A percentile compares a stretch with the other conserved stretches of the same genome.
These are phyloP conservation scores for Corynespora cassiicola DNA, from an alignment of 2,329 filamentous ascomycete genomes.

Conservation along the genomic window DNA sequence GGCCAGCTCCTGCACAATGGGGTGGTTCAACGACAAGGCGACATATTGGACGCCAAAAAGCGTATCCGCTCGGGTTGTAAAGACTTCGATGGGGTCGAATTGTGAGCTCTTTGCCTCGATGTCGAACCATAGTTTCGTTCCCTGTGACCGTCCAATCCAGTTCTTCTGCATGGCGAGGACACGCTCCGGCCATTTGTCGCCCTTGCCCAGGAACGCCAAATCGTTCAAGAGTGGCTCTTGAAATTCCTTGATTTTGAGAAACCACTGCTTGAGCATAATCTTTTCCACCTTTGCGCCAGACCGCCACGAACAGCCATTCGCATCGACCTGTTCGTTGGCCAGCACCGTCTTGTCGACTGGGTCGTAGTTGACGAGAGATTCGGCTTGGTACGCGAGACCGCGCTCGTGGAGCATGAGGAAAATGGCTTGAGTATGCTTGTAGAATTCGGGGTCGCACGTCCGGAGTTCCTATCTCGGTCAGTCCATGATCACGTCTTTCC, in stretches of 20 bases:
- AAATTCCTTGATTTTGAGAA: slow-evolving; percentile 82
- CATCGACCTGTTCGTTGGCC: slow-evolving; percentile 92
- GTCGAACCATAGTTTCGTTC: slow-evolving; percentile 75
- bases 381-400: slow-evolving; percentile 81
- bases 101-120: slow-evolving; percentile 53
- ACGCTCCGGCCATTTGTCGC: slow-evolving; percentile 78
- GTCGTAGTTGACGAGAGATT: slow-evolving; percentile 89
- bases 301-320: slow-evolving; percentile 84
- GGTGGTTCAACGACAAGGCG: slow-evolving; percentile 76
- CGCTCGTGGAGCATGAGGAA: slow-evolving; percentile 78
- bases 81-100: slow-evolving; percentile 69
- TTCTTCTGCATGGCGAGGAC: slow-evolving; percentile 85
- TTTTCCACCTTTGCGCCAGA: slow-evolving; percentile 86
- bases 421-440: slow-evolving; percentile 86
- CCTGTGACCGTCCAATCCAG: slow-evolving; percentile 83
- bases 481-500: slow-evolving; percentile 29
- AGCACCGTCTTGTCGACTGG: slow-evolving; percentile 88
- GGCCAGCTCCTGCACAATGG: slow-evolving; percentile 69
- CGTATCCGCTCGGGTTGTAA: slow-evolving; percentile 85
- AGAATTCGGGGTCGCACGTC: slow-evolving; percentile 85
- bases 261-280: slow-evolving; percentile 84
- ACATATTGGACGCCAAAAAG: slow-evolving; percentile 87
- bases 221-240: slow-evolving; percentile 75
- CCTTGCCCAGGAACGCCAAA: slow-evolving; percentile 68
- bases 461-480: slow-evolving; percentile 70